Conservation (phyloP, 2,329 filamentous ascomycete species). For the Aspergillus piperis region DNA sequence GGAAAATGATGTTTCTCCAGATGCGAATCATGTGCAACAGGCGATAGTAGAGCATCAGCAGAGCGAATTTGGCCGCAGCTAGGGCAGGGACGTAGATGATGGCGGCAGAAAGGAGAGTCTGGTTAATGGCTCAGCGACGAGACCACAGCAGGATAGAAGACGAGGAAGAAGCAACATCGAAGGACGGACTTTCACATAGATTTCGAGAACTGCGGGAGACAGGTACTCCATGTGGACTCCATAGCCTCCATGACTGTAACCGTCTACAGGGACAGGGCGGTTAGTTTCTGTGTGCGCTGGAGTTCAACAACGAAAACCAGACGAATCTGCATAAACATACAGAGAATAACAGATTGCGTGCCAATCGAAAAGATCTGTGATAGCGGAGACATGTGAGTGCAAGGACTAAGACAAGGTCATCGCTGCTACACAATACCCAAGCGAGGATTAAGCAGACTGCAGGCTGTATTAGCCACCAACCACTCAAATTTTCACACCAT, state of each 20-base stretch:
- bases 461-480: not conserved
- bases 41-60: constrained; percentile 29
- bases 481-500: not conserved
- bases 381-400: not conserved
- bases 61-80: constrained; percentile 25
- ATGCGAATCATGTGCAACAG: constrained; percentile 16
- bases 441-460: constrained; percentile 25
- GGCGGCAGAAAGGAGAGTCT: constrained; percentile 22
- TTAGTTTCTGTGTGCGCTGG: not conserved
- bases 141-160: too few species aligned
- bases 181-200: constrained; percentile 19
- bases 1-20: constrained; percentile 19
- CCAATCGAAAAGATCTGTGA: constrained; percentile 20
- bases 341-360: constrained; percentile 15
- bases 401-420: not conserved
- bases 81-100: constrained; percentile 27
- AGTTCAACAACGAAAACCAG: too few species aligned
- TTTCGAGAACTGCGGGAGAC: constrained; percentile 16
- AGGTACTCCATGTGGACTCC: constrained; percentile 27
- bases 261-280: constrained; percentile 8
- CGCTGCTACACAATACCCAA: constrained; percentile 18
- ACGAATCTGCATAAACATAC: constrained; percentile 11
- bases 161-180: too few species aligned
- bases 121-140: not conserved
- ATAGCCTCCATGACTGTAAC: constrained; percentile 20